Evolutionary conservation across 768 basidiomycete species (phyloP), one percentile per base, ranked within the genome.

Genomic region (Rubroboletus pulcherrimus): DNA sequence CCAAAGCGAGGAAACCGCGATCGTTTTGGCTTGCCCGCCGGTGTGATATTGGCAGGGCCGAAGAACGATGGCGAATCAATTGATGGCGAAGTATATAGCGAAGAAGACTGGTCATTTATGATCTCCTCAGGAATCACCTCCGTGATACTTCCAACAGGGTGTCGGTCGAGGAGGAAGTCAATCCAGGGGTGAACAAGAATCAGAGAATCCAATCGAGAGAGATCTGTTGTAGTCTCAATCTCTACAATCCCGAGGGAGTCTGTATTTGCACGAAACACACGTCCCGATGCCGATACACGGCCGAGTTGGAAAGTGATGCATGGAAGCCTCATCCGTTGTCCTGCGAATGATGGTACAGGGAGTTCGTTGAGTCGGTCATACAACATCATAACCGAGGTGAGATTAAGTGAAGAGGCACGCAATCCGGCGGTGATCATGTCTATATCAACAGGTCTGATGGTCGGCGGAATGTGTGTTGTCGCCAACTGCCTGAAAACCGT

Each of bases 261-360:
- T n/a, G 38, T 2, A 0, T 26, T 26, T 17, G 42, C 33, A 26
- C 38, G 51, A 24, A 53, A 53, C 14, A 53, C 12, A 5, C 10
- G 10, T 34, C 11, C 26, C 4, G 24, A 14, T 12, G 14, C 7
- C 1, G 34, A 41, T 9, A 42, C 3, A 3, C n/a, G n/a, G 5
- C 50, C 50, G 0, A 59, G 50, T 33, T 54, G 47, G 40, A 59
- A 61, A 6, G 3, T 15, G 30, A 55, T 24, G 26, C 58, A 60
- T 1, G 60, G 58, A 31, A 61, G 51, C 24, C 21, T 55, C 46
- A 61, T 19, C n/a, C 45, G 42, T 26, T 30, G 14, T 11, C 51
- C 51, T 11, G 24, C 12, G 4, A 59, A 44, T 3, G 4, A 49
- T 3, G 58, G 46, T 10, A 38, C 26, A 2, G 24, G 38, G 8